Conservation (phyloP, 768 basidiomycete genomes). For the Leccinum boreale region DNA sequence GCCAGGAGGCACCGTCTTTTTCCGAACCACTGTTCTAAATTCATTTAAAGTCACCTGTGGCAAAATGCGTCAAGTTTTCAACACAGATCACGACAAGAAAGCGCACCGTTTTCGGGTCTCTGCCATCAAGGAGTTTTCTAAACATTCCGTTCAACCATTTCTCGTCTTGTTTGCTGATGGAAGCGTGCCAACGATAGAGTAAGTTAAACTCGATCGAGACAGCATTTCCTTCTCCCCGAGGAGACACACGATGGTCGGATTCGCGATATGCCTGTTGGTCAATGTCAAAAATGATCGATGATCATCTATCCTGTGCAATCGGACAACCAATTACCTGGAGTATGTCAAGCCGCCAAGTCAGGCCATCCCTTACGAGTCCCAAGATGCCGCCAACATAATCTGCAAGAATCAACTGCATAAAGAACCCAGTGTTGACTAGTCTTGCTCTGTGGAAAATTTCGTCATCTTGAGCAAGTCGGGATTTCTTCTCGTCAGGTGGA, state of each 20-base stretch:
- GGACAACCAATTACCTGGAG: constrained; percentile 41
- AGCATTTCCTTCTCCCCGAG: constrained; percentile 71
- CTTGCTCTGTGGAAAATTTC: constrained; percentile 75
- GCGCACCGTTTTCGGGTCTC: constrained; percentile 40
- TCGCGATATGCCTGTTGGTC: constrained; percentile 47
- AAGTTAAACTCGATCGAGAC: constrained; percentile 74
- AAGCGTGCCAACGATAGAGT: constrained; percentile 62
- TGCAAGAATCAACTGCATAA: constrained; percentile 63
- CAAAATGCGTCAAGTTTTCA: not conserved
- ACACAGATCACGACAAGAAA: not conserved
- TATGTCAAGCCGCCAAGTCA: constrained; percentile 66
- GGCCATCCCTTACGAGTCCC: constrained; percentile 61
- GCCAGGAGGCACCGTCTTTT: constrained; percentile 4
- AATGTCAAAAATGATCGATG: not conserved
- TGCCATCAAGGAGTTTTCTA: constrained; percentile 38
- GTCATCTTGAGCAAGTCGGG: constrained; percentile 55
- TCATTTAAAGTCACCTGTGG: constrained; percentile 23
- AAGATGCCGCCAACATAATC: constrained; percentile 78
- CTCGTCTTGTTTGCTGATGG: constrained; percentile 52
- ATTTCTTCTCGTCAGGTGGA: constrained; percentile 12
- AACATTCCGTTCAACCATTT: constrained; percentile 53
- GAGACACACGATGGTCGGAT: constrained; percentile 47
- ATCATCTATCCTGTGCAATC: not conserved
- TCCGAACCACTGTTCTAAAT: constrained; percentile 14
- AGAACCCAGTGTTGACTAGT: constrained; percentile 69